Evolutionary conservation across 2,329 filamentous ascomycete genomes (phyloP).

Genomic region (Ophiocordyceps polyrhachis-furcata): DNA sequence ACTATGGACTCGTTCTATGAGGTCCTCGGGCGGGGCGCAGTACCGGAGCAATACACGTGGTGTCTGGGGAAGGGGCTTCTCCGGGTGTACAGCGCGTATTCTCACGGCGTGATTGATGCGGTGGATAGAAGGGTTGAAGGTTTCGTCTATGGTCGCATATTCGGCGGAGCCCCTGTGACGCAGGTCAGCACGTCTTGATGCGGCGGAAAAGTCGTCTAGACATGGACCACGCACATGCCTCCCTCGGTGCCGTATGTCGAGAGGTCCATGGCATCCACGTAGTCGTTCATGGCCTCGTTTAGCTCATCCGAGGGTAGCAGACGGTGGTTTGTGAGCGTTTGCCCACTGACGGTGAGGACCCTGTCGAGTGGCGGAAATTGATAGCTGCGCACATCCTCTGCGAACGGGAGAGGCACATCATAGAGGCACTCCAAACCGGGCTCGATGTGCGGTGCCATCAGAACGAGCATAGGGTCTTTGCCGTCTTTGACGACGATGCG

Average conservation of each 20-base stretch:
- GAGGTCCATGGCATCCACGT: slow-evolving; percentile 86
- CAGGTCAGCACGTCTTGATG: neutral
- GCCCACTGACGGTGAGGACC: slow-evolving; percentile 73
- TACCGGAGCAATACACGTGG: slow-evolving; percentile 52
- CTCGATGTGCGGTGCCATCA: slow-evolving; percentile 68
- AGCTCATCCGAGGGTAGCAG: slow-evolving; percentile 63
- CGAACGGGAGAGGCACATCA: slow-evolving; percentile 79
- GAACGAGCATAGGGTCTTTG: slow-evolving; percentile 55
- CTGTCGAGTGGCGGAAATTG: slow-evolving; percentile 79
- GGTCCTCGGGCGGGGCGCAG: slow-evolving; percentile 48
- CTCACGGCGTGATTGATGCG: slow-evolving; percentile 74
- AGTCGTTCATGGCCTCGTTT: slow-evolving; percentile 67
- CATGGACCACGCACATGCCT: slow-evolving; percentile 36
- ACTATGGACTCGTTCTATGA: slow-evolving; percentile 36
- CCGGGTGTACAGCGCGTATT: slow-evolving; percentile 58
- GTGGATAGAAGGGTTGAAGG: slow-evolving; percentile 73
- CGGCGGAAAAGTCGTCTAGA: too few relatives aligned
- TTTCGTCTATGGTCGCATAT: slow-evolving; percentile 62
- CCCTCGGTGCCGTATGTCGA: slow-evolving; percentile 53
- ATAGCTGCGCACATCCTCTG: slow-evolving; percentile 81
- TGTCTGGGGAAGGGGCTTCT: slow-evolving; percentile 40
- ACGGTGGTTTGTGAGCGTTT: slow-evolving; percentile 61
- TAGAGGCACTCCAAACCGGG: slow-evolving; percentile 67
- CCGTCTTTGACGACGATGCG: slow-evolving; percentile 71
- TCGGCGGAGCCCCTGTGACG: slow-evolving; percentile 31